Conservation (phyloP, 495 filamentous ascomycete genomes). For the Penicillium coffeae region DNA sequence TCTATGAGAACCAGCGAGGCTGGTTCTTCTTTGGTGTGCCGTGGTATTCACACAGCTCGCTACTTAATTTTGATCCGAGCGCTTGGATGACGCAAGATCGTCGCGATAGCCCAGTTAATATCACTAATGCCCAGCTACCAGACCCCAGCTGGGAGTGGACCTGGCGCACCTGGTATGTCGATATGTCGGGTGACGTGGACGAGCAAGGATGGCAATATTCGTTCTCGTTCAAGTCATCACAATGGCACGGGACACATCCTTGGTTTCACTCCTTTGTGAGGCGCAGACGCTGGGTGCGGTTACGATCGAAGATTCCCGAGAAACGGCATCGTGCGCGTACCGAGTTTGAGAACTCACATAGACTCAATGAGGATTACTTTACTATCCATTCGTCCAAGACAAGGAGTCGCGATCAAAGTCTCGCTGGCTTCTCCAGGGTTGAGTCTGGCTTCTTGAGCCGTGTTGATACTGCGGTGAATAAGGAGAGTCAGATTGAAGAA, state of each 20-base stretch:
- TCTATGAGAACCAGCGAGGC: constrained; percentile 92
- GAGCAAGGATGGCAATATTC: constrained; percentile 96
- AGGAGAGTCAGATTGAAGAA: constrained; percentile 44
- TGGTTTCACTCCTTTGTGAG: constrained; percentile 94
- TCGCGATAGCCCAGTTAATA: constrained; percentile 75
- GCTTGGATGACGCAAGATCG: constrained; percentile 78
- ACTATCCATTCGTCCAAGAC: constrained; percentile 59
- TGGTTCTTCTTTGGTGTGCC: constrained; percentile 85
- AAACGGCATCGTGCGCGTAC: constrained; percentile 22
- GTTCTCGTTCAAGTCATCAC: constrained; percentile 75
- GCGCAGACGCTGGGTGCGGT: constrained; percentile 81
- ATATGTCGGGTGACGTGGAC: constrained; percentile 83
- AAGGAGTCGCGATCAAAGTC: constrained; percentile 38
- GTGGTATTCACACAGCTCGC: constrained; percentile 77
- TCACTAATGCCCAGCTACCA: constrained; percentile 85
- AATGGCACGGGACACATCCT: constrained; percentile 87
- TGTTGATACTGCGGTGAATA: constrained; percentile 26
- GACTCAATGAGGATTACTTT: constrained; percentile 82
- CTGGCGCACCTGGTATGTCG: constrained; percentile 92
- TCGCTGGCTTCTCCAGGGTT: constrained; percentile 25
- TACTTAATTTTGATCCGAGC: constrained; percentile 81
- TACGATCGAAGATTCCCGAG: constrained; percentile 57
- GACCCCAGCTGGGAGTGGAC: constrained; percentile 97
- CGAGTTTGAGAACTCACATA: constrained; percentile 48
- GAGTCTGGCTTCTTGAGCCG: constrained; percentile 32